These are phyloP conservation scores for Bondarzewia mesenterica DNA, from an alignment of 1,284 basidiomycete species.

Conservation along the genomic window DNA sequence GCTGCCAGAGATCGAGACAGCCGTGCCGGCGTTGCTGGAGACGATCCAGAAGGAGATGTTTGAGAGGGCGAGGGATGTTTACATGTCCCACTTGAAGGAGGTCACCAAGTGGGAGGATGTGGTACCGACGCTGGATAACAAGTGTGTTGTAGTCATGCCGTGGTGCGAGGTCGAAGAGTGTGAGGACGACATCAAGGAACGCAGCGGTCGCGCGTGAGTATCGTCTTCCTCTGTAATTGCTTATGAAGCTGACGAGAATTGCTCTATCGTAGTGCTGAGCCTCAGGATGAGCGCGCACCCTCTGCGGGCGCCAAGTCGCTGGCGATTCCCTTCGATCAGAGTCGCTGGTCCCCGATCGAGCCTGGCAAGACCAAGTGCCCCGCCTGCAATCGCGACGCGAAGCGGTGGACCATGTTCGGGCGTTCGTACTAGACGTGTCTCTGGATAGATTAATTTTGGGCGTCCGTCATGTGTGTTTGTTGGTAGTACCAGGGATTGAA, in stretches of 20 bases:
- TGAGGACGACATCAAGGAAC: slow-evolving; percentile 98
- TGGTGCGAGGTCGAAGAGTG: slow-evolving; percentile 96
- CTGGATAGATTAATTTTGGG: not conserved
- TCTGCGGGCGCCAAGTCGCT: slow-evolving; percentile 98
- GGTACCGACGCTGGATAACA: slow-evolving; percentile 85
- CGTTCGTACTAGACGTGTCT: slow-evolving; percentile 59
- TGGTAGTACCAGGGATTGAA: not conserved
- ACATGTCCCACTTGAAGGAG: slow-evolving; percentile 67
- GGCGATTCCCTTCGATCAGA: slow-evolving; percentile 95
- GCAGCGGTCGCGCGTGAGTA: slow-evolving; percentile 78
- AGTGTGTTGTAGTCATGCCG: slow-evolving; percentile 85
- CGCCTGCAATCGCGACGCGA: slow-evolving; percentile 78
- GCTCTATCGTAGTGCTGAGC: slow-evolving; percentile 53
- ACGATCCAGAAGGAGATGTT: slow-evolving; percentile 92
- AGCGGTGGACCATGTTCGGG: slow-evolving; percentile 90
- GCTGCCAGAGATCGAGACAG: slow-evolving; percentile 51
- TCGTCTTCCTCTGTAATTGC: slow-evolving; percentile 3
- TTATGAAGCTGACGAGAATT: slow-evolving; percentile 10
- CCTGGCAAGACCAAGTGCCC: slow-evolving; percentile 79
- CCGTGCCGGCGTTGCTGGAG: slow-evolving; percentile 66
- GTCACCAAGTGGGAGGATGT: slow-evolving; percentile 88
- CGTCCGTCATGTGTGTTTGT: not conserved
- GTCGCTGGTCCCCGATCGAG: slow-evolving; percentile 69
- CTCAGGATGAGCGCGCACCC: slow-evolving; percentile 89
- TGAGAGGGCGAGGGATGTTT: slow-evolving; percentile 66